Evolutionary conservation across 495 filamentous ascomycete species (phyloP).

Genomic region (Penicillium herquei): DNA sequence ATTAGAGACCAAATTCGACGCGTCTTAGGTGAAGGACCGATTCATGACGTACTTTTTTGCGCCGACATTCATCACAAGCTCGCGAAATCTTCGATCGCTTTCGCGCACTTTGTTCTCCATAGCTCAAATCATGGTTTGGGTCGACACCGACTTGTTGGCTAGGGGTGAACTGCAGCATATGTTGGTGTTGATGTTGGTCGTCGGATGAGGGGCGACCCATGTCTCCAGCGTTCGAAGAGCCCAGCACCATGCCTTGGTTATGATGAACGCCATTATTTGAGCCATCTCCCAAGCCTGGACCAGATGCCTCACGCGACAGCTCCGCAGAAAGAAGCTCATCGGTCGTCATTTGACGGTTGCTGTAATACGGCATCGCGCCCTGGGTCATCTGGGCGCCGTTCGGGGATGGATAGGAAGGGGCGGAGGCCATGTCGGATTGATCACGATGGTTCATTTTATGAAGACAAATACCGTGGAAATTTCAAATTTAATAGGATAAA

Average conservation of each 20-base stretch:
- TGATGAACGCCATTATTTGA: constrained; percentile 43
- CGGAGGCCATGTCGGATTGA: constrained; percentile 48
- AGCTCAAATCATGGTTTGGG: constrained; percentile 48
- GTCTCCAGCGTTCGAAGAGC: constrained; percentile 40
- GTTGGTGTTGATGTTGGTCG: constrained; percentile 47
- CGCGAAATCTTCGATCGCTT: constrained; percentile 91
- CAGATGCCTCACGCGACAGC: constrained; percentile 45
- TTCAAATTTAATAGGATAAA: neutral
- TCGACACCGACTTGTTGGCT: constrained; percentile 52
- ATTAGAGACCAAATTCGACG: constrained; percentile 20
- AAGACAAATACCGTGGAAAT: constrained; percentile 9
- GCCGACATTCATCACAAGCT: constrained; percentile 91
- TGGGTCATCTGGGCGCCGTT: constrained; percentile 50
- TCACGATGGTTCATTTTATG: constrained; percentile 46
- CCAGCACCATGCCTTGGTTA: constrained; percentile 43
- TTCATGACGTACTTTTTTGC: constrained; percentile 70
- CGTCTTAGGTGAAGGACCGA: constrained; percentile 13
- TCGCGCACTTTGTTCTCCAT: constrained; percentile 65
- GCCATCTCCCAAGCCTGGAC: constrained; percentile 41
- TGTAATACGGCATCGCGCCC: constrained; percentile 46
- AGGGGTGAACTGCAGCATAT: constrained; percentile 47
- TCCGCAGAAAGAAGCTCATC: constrained; percentile 48
- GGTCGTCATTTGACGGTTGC: constrained; percentile 46
- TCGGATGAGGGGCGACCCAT: constrained; percentile 40
- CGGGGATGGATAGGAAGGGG: constrained; percentile 48